Base-by-base conservation (phyloP, 2,329 filamentous ascomycete species). In the Ploettnerulaceae sp. region DNA sequence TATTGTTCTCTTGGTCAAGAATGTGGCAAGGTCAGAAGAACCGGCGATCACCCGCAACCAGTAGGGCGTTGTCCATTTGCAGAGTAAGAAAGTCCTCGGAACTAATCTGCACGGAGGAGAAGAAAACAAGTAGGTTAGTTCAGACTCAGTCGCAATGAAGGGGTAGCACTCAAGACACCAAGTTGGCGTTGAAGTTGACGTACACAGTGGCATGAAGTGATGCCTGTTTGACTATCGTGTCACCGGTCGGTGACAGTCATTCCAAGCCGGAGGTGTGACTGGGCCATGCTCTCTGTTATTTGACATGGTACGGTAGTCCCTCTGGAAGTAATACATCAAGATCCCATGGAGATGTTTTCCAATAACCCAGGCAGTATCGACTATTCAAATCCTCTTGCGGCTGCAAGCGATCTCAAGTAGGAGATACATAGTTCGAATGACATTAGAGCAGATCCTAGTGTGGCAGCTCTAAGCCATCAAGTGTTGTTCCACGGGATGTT, bases 131-230 rank as follows among this genome's bases (percentile, higher is more conserved):
- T 42, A 44, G 44, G 48, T 63, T 58, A 63, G 61, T 63, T 49
- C 52, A 59, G 57, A 37, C 50, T 58, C 55, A 33, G 47, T 46
- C 31, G 53, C 48, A 31, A 55, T 47, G 38, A 28, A 46, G 37
- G 56, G 55, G 38, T 55, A 55, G 35, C 40, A 50, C 43, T 52
- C 54, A 45, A 49, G 56, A 61, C 54, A 49, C 55, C 45, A 45
- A 49, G 54, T 54, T 50, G 54, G 55, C 54, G 42, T 51, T 53
- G 48, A 60, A 50, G 51, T 59, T 53, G 59, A 63, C 61, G 60
- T 63, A 63, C 61, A 60, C 59, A 50, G 33, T 29, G 57, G 56
- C 59, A 60, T 54, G 26, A 57, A 51, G 58, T 36, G 37, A 57
- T 61, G 55, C 57, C 59, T 49, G 28, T 46, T 41, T 33, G 46